Evolutionary conservation across 2,329 filamentous ascomycete genomes (phyloP).

Genomic region (Domatiomyces globalis): DNA sequence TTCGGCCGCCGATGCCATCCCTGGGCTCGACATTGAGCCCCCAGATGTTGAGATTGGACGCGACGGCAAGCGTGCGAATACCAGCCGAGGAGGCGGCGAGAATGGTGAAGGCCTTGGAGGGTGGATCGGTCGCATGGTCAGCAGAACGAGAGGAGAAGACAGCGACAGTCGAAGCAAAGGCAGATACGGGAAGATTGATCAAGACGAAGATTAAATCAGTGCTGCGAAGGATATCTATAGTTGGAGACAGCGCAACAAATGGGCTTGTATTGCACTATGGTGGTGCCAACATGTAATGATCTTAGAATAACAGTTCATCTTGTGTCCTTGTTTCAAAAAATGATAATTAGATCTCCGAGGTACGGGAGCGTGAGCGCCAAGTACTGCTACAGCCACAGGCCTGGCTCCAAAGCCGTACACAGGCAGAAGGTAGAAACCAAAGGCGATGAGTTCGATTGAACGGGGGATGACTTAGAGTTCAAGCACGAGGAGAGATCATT

Average conservation of each 20-base stretch:
- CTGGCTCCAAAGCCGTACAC: too few relatives aligned
- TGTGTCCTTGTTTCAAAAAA: too few relatives aligned
- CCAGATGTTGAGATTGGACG: conserved; percentile 44
- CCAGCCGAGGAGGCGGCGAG: conserved; percentile 22
- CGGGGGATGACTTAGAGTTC: too few relatives aligned
- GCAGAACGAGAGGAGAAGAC: conserved; percentile 11
- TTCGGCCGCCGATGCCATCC: conserved; percentile 55
- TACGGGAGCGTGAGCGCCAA: too few relatives aligned
- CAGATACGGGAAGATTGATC: conserved; percentile 15
- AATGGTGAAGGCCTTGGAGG: conserved; percentile 47
- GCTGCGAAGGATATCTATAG: not conserved
- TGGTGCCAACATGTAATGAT: too few relatives aligned
- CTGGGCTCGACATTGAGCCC: conserved; percentile 68
- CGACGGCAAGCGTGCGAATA: conserved; percentile 34
- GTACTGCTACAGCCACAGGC: too few relatives aligned
- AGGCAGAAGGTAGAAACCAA: too few relatives aligned
- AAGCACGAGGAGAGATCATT: too few relatives aligned
- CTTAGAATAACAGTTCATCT: too few relatives aligned
- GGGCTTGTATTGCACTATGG: not conserved
- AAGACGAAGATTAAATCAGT: conserved; percentile 14
- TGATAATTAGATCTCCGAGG: too few relatives aligned
- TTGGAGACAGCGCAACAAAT: not conserved
- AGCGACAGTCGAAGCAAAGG: conserved; percentile 9
- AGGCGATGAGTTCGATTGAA: too few relatives aligned
- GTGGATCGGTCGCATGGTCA: conserved; percentile 55